phyloP scores from a whole-genome alignment of 2,329 filamentous ascomycete genomes.

The Hirsutella rhossiliensis region DNA sequence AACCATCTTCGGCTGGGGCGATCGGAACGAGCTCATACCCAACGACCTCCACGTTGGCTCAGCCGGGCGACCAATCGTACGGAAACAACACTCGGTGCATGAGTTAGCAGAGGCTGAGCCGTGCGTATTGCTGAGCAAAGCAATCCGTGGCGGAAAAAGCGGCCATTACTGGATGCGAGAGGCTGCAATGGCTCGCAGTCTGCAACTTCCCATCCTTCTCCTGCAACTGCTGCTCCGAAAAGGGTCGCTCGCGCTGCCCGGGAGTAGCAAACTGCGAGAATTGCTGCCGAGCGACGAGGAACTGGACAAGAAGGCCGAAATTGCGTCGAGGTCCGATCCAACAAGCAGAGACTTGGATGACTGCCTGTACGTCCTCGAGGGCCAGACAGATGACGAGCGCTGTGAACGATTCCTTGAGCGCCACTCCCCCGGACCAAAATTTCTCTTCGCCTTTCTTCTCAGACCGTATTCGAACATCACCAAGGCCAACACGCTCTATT shows the following conservation, averaged over 20 bases:
- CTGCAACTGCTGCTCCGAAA: constrained; percentile 18
- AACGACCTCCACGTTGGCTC: neutral
- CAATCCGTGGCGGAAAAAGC: constrained; percentile 4
- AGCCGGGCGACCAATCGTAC: neutral
- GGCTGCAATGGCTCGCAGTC: constrained; percentile 13
- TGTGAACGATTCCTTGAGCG: constrained; percentile 18
- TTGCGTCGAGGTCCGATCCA: constrained; percentile 10
- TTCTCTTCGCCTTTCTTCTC: constrained; percentile 19
- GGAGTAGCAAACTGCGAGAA: constrained; percentile 8
- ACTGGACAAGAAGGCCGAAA: constrained; percentile 11
- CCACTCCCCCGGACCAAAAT: constrained; percentile 12
- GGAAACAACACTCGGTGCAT: neutral
- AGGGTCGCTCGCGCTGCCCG: constrained; percentile 6
- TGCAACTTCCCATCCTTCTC: constrained; percentile 16
- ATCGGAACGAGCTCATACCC: neutral
- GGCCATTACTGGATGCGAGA: constrained; percentile 7
- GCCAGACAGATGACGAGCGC: constrained; percentile 16
- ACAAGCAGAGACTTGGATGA: constrained; percentile 9
- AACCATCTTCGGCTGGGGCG: too few relatives aligned
- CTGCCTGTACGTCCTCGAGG: constrained; percentile 17
- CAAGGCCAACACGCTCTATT: constrained; percentile 11
- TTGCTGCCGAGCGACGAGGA: constrained; percentile 12
- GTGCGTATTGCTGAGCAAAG: constrained; percentile 7
- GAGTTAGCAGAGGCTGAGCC: neutral
- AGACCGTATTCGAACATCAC: constrained; percentile 13